Percentiles rank a stretch among this genome's conserved stretches.
phyloP scores from a whole-genome alignment of 139 green algal genomes.

The Tetraselmis striata region DNA sequence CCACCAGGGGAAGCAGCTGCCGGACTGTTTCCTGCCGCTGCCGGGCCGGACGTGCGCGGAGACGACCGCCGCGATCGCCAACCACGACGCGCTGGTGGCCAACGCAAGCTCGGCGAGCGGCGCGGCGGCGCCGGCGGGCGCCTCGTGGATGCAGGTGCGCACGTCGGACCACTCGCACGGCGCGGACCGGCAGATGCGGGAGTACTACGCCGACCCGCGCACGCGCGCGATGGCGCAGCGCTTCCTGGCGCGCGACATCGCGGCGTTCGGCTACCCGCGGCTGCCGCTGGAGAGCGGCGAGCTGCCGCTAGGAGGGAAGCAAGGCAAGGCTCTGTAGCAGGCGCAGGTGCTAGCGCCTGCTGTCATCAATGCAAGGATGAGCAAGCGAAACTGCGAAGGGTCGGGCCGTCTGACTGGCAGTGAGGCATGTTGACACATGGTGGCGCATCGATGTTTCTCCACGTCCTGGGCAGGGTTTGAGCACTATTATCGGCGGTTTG shows the following conservation, averaged over 20 bases:
- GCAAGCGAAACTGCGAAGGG: no score
- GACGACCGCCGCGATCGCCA: not conserved
- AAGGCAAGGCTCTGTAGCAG: no score
- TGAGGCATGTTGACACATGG: no score
- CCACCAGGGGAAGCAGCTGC: not conserved
- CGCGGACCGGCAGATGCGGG: not conserved
- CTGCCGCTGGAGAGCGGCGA: not conserved
- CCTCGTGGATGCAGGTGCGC: not conserved
- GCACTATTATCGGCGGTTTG: no score
- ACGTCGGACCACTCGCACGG: not conserved
- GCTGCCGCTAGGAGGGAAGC: no score
- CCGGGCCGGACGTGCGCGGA: not conserved
- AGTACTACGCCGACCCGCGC: not conserved
- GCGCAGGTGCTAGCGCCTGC: no score
- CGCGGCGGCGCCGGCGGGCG: no score
- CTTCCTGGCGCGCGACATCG: not conserved
- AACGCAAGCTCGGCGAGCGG: not conserved
- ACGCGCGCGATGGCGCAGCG: not conserved
- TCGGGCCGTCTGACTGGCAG: no score
- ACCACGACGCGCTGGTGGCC: not conserved
- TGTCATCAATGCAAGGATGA: no score
- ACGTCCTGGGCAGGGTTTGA: no score
- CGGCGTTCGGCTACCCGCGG: not conserved
- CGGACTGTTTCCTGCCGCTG: not conserved
- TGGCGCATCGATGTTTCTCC: no score